Evolutionary conservation across 2,329 filamentous ascomycete species (phyloP), one percentile per base, ranked within the genome.

Genomic region (Furcasterigmium sp.): DNA sequence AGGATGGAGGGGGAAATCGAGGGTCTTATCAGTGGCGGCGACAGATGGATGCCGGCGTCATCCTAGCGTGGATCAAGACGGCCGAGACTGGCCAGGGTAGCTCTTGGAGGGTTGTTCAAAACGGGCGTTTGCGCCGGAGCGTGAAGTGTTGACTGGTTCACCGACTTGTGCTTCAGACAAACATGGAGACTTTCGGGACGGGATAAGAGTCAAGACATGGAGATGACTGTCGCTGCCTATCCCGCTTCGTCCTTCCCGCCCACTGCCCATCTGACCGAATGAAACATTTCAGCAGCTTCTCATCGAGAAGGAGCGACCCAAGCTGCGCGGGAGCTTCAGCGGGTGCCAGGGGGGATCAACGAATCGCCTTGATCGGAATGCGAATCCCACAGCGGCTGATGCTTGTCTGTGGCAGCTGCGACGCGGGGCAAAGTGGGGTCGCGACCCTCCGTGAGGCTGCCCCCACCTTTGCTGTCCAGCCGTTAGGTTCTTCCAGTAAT

Each of bases 31-130:
- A 19, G 36, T 38, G 25, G 36, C 17, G 25, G 36, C 18, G 25
- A 4, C 19, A 38, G 25, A 23, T 38, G 36, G 36, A 38, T 20
- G 36, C 15, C 36, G 36, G n/a, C 36, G 36, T 38, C 36, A 38
- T 38, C 36, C 36, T 38, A 38, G 36, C 15, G 36, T 17, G 32
- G 32, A 35, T 35, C 32, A 15, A 15, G 32, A 15, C 14, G 32
- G 15, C 32, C 32, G 17, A 17, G n/a, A 10, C 11, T 17, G 32
- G 32, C 11, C 32, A 15, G n/a, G 17, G 15, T 9, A 11, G 32
- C 29, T 13, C 14, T 13, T 15, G 29, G 29, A 13, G 17, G 14
- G 17, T 15, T 13, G 14, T 15, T 32, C 29, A 13, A 32, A 32
- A 32, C 29, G 29, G 29, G 29, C 29, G 29, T 32, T 15, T n/a